These are phyloP conservation scores for Alternaria infectoria DNA, from an alignment of 2,329 filamentous ascomycete genomes.

Conservation along the genomic window DNA sequence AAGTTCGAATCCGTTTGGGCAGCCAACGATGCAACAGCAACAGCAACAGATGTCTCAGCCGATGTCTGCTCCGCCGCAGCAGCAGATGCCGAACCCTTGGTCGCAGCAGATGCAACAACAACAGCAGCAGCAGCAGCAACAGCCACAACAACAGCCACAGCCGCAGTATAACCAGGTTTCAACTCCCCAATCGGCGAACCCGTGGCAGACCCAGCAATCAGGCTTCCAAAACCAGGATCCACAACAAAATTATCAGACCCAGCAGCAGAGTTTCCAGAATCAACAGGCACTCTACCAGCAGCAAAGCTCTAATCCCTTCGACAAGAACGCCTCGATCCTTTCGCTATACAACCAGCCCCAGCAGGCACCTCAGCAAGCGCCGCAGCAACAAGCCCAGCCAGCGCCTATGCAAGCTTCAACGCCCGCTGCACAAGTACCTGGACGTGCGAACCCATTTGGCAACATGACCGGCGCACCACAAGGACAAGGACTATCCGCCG, in stretches of 20 bases:
- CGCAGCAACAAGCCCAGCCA: slow-evolving; percentile 40
- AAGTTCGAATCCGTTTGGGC: slow-evolving; percentile 50
- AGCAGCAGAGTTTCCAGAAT: slow-evolving; percentile 21
- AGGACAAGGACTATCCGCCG: slow-evolving; percentile 26
- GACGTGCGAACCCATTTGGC: slow-evolving; percentile 65
- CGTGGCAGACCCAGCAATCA: slow-evolving; percentile 35
- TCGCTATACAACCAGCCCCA: slow-evolving; percentile 73
- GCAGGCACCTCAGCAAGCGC: slow-evolving; percentile 53
- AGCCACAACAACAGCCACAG: slow-evolving; percentile 8
- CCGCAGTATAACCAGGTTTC: slow-evolving; percentile 12
- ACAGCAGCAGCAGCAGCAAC: slow-evolving; percentile 5
- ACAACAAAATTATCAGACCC: slow-evolving; percentile 18
- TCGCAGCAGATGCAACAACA: slow-evolving; percentile 23
- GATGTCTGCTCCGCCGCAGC: slow-evolving; percentile 18
- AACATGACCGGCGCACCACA: slow-evolving; percentile 23
- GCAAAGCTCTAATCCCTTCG: slow-evolving; percentile 53
- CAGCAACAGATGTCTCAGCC: slow-evolving; percentile 31
- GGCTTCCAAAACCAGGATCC: slow-evolving; percentile 26
- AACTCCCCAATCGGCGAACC: slow-evolving; percentile 24
- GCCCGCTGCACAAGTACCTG: slow-evolving; percentile 33
- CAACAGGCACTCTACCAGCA: slow-evolving; percentile 34
- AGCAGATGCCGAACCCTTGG: slow-evolving; percentile 34
- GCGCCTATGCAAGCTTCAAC: slow-evolving; percentile 32
- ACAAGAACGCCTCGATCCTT: slow-evolving; percentile 74
- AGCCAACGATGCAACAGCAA: slow-evolving; percentile 25